Conservation (phyloP, 192 early-diverging fungal species). For the Podila epicladia region DNA sequence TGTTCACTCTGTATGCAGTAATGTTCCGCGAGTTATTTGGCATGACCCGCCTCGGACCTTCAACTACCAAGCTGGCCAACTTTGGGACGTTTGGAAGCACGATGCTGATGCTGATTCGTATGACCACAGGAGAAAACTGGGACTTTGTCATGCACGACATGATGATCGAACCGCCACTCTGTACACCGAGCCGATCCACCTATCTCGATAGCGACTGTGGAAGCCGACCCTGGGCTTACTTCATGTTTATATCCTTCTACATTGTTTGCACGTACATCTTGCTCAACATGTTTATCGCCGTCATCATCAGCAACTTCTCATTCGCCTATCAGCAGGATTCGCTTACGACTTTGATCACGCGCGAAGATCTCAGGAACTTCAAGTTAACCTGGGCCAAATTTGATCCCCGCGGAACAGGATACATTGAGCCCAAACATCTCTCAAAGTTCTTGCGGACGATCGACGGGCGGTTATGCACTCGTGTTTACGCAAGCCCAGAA, state of each 20-base stretch:
- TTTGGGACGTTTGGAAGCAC: conserved; percentile 60
- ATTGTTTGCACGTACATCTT: conserved; percentile 72
- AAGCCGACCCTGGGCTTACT: conserved; percentile 59
- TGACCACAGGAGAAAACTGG: conserved; percentile 69
- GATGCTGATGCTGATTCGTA: conserved; percentile 60
- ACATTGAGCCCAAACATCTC: conserved; percentile 56
- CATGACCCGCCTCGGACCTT: conserved; percentile 60
- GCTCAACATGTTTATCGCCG: conserved; percentile 66
- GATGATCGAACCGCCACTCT: conserved; percentile 59
- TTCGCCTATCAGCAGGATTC: conserved; percentile 68
- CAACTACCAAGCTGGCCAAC: conserved; percentile 58
- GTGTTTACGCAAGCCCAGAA: conserved; percentile 25
- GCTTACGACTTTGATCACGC: conserved; percentile 60
- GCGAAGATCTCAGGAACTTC: conserved; percentile 68
- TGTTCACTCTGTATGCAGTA: conserved; percentile 61
- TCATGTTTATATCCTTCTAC: conserved; percentile 67
- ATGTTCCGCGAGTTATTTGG: conserved; percentile 72
- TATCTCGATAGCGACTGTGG: conserved; percentile 64
- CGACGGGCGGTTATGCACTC: conserved; percentile 19
- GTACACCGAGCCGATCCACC: conserved; percentile 51
- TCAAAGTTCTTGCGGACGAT: conserved; percentile 57
- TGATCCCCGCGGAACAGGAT: conserved; percentile 62
- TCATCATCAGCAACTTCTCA: conserved; percentile 69
- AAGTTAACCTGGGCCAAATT: conserved; percentile 62
- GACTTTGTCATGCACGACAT: conserved; percentile 71